phyloP scores from a whole-genome alignment of 2,329 filamentous ascomycete species.

The Sporothrix brunneoviolacea region DNA sequence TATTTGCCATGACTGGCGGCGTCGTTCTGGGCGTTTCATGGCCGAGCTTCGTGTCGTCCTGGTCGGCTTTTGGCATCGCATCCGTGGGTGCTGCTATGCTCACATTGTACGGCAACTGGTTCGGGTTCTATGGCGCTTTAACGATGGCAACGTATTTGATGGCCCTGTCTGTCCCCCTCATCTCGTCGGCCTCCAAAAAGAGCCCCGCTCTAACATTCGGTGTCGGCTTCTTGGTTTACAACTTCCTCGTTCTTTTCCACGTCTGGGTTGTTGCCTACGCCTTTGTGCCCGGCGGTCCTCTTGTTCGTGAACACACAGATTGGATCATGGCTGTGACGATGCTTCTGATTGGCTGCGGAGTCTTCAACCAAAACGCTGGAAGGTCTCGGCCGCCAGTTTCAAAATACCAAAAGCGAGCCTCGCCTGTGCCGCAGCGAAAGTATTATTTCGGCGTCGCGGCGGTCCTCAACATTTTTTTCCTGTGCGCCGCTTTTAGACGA shows the following conservation, averaged over 20 bases:
- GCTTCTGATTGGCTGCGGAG: constrained; percentile 74
- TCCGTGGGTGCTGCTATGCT: constrained; percentile 71
- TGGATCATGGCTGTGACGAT: constrained; percentile 90
- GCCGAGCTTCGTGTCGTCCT: constrained; percentile 65
- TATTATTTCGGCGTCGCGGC: constrained; percentile 54
- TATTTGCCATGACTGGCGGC: constrained; percentile 80
- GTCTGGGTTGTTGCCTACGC: constrained; percentile 98
- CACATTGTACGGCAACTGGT: constrained; percentile 74
- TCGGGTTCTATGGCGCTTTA: constrained; percentile 80
- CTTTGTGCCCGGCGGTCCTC: constrained; percentile 88
- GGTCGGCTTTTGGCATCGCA: constrained; percentile 73
- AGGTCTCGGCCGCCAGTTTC: constrained; percentile 31
- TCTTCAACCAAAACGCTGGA: constrained; percentile 60
- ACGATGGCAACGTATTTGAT: constrained; percentile 71
- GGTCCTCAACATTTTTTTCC: constrained; percentile 71
- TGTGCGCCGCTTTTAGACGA: constrained; percentile 76
- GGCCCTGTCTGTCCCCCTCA: constrained; percentile 68
- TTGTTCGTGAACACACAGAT: constrained; percentile 90
- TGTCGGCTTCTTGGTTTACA: constrained; percentile 83
- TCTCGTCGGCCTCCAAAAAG: constrained; percentile 69
- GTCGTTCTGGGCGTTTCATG: constrained; percentile 68
- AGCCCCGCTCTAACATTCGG: constrained; percentile 77
- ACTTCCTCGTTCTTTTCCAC: constrained; percentile 91
- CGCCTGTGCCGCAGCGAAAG: constrained; percentile 38
- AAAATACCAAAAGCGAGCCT: constrained; percentile 34